phyloP scores from a whole-genome alignment of 805 yeast species.

The Yarrowia sp. region DNA sequence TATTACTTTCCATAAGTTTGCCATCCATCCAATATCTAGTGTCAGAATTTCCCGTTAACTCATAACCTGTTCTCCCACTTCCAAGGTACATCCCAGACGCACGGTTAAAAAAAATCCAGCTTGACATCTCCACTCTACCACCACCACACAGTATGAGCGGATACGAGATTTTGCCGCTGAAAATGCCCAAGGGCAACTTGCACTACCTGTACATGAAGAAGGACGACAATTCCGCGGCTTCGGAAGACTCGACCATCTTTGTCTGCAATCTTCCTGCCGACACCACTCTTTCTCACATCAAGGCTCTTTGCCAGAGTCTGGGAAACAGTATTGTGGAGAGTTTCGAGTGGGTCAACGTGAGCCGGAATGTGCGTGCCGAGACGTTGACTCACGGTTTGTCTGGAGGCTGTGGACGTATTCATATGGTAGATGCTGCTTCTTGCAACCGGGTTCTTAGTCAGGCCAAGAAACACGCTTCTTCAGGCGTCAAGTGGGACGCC shows the following conservation, averaged over 20 bases:
- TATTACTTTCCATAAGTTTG: too few relatives aligned
- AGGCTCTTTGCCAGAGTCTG: constrained; percentile 51
- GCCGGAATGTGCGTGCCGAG: constrained; percentile 32
- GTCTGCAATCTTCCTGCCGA: constrained; percentile 70
- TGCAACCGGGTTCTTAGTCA: constrained; percentile 60
- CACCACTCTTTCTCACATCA: constrained; percentile 51
- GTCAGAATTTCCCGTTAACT: too few relatives aligned
- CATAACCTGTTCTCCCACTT: background rate
- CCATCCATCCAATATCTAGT: too few relatives aligned
- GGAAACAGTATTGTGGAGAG: constrained; percentile 44
- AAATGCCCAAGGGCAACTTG: constrained; percentile 32
- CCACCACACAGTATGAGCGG: background rate
- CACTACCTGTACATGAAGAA: constrained; percentile 68
- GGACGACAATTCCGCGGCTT: constrained; percentile 41
- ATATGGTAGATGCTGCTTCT: constrained; percentile 69
- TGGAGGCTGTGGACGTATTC: constrained; percentile 53
- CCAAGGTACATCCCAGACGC: background rate
- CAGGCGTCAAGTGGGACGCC: constrained; percentile 32
- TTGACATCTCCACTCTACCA: background rate
- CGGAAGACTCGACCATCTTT: constrained; percentile 57
- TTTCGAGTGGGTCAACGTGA: constrained; percentile 29
- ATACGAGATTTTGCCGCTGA: constrained; percentile 21
- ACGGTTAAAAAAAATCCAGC: background rate
- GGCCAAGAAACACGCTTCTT: constrained; percentile 48
- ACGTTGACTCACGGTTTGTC: constrained; percentile 8